These are phyloP conservation scores for Hypoxylon sp. DNA, from an alignment of 2,329 filamentous ascomycete species.

Conservation along the genomic window DNA sequence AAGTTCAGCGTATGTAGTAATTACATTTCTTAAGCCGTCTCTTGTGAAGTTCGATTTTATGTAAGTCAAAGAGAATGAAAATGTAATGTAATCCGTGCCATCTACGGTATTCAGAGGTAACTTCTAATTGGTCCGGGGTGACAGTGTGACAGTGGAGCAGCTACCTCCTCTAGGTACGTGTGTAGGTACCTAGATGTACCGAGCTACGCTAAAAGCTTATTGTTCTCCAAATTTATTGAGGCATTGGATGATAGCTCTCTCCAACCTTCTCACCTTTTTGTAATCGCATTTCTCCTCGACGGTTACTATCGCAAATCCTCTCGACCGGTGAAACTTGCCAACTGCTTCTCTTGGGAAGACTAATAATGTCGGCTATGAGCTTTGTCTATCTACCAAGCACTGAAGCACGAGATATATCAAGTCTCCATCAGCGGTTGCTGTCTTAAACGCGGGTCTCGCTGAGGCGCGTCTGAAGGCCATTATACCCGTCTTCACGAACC, in stretches of 20 bases:
- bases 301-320: conserved; percentile 5
- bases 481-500: conserved; percentile 34
- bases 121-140: conserved; percentile 15
- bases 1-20: neutral
- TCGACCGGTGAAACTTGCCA: conserved; percentile 5
- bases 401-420: neutral
- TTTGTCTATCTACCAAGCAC: neutral
- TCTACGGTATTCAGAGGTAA: conserved; percentile 2
- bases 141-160: neutral
- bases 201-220: neutral
- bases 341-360: neutral
- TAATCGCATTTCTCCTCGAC: conserved; percentile 17
- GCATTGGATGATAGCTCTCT: conserved; percentile 10
- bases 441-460: conserved; percentile 16
- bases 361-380: conserved; percentile 7
- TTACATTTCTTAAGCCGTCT: neutral
- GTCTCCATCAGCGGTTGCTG: conserved; percentile 6
- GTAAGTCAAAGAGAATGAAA: neutral
- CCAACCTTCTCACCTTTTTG: conserved; percentile 9
- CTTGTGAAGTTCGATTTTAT: conserved; percentile 20
- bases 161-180: neutral
- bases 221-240: conserved; percentile 20
- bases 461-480: conserved; percentile 39
- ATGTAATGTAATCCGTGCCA: neutral
- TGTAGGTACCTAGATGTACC: neutral